Conservation (phyloP, 495 filamentous ascomycete species). For the Trichoderma erinaceum region DNA sequence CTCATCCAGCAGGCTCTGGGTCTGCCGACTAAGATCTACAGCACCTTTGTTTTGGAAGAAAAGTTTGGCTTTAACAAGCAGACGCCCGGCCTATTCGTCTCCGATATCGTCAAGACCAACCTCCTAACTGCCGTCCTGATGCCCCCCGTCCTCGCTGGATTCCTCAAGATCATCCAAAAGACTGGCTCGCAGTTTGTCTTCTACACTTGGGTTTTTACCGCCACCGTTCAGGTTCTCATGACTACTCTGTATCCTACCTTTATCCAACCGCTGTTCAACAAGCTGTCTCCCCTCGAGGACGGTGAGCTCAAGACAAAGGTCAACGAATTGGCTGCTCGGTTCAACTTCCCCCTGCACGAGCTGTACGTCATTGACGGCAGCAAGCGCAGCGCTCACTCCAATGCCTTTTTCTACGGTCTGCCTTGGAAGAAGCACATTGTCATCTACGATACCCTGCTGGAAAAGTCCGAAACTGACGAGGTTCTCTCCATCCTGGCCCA, state of each 20-base stretch:
- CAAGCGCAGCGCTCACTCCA: conserved; percentile 94
- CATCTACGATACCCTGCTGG: conserved; percentile 94
- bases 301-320: conserved; percentile 82
- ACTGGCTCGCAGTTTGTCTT: conserved; percentile 93
- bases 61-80: conserved; percentile 99
- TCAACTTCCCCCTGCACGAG: conserved; percentile 86
- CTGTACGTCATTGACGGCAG: conserved; percentile 95
- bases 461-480: conserved; percentile 85
- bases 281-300: conserved; percentile 84
- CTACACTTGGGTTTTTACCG: conserved; percentile 90
- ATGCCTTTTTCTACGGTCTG: conserved; percentile 96
- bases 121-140: conserved; percentile 70
- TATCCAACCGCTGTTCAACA: conserved; percentile 96
- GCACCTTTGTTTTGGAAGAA: conserved; percentile 92
- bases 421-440: conserved; percentile 99
- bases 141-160: conserved; percentile 79
- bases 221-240: conserved; percentile 81
- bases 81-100: conserved; percentile 80
- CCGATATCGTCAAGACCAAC: conserved; percentile 88
- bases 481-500: conserved; percentile 93
- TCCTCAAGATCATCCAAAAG: conserved; percentile 84
- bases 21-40: conserved; percentile 80
- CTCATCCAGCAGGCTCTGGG: conserved; percentile 69
- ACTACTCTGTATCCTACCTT: conserved; percentile 94
- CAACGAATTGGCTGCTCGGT: conserved; percentile 72